These are phyloP conservation scores for Bruguiera gymnorhiza DNA, from an alignment of 345 rosid genomes.

Conservation along the genomic window DNA sequence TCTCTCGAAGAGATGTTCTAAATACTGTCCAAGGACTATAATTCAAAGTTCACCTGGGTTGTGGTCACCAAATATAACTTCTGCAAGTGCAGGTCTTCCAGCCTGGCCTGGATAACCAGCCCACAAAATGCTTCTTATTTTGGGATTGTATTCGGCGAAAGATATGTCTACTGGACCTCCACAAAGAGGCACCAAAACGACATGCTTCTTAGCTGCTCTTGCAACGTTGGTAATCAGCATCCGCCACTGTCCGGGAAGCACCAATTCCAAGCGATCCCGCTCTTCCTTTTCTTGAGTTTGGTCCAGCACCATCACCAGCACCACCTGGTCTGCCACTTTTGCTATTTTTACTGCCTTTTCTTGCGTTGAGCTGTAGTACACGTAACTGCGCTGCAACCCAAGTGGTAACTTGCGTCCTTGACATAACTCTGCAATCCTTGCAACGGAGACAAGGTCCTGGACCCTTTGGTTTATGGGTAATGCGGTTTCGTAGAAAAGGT, in stretches of 20 bases:
- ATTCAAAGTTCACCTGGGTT: slow-evolving; percentile 59
- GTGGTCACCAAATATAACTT: slow-evolving; percentile 77
- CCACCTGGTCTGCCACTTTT: slow-evolving; percentile 55
- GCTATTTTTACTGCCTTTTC: slow-evolving; percentile 55
- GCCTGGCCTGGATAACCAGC: slow-evolving; percentile 96
- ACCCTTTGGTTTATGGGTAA: slow-evolving; percentile 54
- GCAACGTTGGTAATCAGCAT: slow-evolving; percentile 56
- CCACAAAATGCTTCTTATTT: slow-evolving; percentile 77
- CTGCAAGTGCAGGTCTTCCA: slow-evolving; percentile 73
- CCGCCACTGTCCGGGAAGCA: slow-evolving; percentile 70
- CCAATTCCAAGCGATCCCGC: slow-evolving; percentile 57
- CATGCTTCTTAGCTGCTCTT: slow-evolving; percentile 60
- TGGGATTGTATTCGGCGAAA: slow-evolving; percentile 49
- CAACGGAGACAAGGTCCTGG: slow-evolving; percentile 60
- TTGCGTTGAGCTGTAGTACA: slow-evolving; percentile 46
- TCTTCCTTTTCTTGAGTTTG: slow-evolving; percentile 73
- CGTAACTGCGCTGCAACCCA: slow-evolving; percentile 59
- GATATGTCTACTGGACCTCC: slow-evolving; percentile 84
- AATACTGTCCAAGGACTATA: background rate
- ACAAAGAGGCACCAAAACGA: slow-evolving; percentile 61
- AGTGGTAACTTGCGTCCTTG: slow-evolving; percentile 41
- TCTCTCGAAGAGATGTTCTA: background rate
- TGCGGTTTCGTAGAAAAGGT: slow-evolving; percentile 49
- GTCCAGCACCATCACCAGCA: slow-evolving; percentile 83
- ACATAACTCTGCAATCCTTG: slow-evolving; percentile 54